phyloP scores from a whole-genome alignment of 2,329 filamentous ascomycete species.

The Fusarium dimerum region DNA sequence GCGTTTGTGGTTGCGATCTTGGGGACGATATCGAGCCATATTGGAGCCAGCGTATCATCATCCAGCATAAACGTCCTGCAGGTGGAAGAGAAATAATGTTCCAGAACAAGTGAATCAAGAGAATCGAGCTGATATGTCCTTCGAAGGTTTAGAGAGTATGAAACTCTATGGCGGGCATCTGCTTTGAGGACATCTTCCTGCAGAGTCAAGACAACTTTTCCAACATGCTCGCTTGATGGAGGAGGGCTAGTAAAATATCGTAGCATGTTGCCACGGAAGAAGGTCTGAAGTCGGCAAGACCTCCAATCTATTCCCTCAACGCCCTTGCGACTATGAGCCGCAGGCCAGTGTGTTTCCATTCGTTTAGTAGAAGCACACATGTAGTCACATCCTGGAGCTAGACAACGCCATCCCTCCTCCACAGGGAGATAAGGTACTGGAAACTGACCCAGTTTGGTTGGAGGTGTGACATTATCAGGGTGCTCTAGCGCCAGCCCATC shows the following conservation, averaged over 20 bases:
- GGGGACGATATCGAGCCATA: neutral
- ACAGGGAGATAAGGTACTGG: constrained; percentile 9
- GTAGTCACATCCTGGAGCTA: constrained; percentile 3
- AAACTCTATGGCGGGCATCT: too few relatives aligned
- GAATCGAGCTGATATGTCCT: too few relatives aligned
- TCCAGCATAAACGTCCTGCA: constrained; percentile 3
- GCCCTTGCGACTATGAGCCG: constrained; percentile 6
- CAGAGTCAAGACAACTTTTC: neutral
- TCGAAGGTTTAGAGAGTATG: too few relatives aligned
- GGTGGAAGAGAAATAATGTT: constrained; percentile 2
- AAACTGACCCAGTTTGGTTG: neutral
- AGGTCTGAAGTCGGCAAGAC: constrained; percentile 8
- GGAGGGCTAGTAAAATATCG: constrained; percentile 10
- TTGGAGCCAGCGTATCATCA: neutral
- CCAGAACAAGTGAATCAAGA: neutral
- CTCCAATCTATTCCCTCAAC: constrained; percentile 5
- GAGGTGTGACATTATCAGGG: neutral
- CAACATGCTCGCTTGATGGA: neutral
- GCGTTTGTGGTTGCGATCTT: neutral
- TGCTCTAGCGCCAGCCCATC: neutral
- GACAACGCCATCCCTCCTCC: constrained; percentile 7
- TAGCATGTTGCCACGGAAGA: constrained; percentile 16
- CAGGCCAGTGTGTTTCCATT: constrained; percentile 16
- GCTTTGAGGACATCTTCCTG: neutral
- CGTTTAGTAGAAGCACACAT: constrained; percentile 18